Evolutionary conservation across 768 basidiomycete species (phyloP), one percentile per base, ranked within the genome.

Genomic region (Russula foetens): DNA sequence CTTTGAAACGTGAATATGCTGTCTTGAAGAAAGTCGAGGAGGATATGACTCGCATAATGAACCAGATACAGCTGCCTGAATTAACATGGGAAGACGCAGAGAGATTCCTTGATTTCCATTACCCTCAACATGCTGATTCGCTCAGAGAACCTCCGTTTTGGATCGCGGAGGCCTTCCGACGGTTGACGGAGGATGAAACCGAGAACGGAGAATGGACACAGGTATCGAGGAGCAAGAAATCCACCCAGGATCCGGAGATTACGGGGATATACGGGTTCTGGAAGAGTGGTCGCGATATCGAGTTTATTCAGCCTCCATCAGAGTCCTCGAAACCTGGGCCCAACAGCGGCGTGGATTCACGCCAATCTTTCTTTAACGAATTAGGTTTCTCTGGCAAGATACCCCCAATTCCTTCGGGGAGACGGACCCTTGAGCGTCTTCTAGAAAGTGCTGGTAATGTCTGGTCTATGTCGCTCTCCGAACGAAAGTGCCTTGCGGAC

Each of bases 391-490:
- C 71, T 31, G 49, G 65, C 3, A 57, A 47, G 1, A 59, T 77
- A 11, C 83, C 83, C 0, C 41, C 58, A 0, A 57, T 78, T 5
- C 82, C 82, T 4, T 47, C 58, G 0, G 58, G 67, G 0, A 49
- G 68, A 63, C 77, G 81, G 1, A 49, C 71, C 2, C 48, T 85
- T 1, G 67, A 63, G 4, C 72, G 84, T 15, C 69, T 81, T 3
- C 14, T 49, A 4, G 52, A 67, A 7, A 14, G 24, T 0, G 63
- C 67, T 17, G 74, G 66, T 1, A 68, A 74, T 31, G 72, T 86
- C 21, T 89, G 86, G 87, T 52, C 62, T 0, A 76, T 86, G 76
- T 83, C 83, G 4, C 46, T 44, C 4, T 6, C 31, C 0, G 88
- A 89, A 66, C 78, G 87, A 2, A 48, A 66, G 12, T 67, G 61